Evolutionary conservation across 2,329 filamentous ascomycete genomes (phyloP), one percentile per base, ranked within the genome.

Genomic region (Microcyclospora tardicrescens): DNA sequence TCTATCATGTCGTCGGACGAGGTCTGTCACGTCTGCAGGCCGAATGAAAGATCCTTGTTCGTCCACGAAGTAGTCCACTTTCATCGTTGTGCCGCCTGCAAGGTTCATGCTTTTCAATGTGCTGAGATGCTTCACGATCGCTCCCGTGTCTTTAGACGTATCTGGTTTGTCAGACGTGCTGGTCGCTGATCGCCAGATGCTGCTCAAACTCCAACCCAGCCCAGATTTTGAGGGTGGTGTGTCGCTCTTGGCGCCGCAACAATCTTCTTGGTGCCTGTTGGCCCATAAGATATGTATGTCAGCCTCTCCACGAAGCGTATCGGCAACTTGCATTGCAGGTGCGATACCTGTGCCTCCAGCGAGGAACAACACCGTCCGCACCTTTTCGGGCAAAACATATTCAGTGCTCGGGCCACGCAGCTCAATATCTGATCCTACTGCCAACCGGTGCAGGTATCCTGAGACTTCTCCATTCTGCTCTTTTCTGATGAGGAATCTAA

Each of bases 261-360:
- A 87, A 59, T 86, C 82, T 37, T 78, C 73, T 28, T 72, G 66
- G 40, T 62, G 60, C 38, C 83, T 67, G 57, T 77, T 85, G 13
- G 87, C 86, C 87, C 89, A 98, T 1, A 96, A 62, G 19, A 96
- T 78, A 35, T 75, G 72, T 39, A 94, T 72, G 12, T 47, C 40
- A 47, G 41, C 64, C 54, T 47, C 57, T 48, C 43, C 62, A 10
- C 89, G 60, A 8, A 56, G 15, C 1, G 75, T 73, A 43, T 77
- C 65, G 2, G 79, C 83, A 31, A 81, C 74, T 61, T 96, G 89
- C 59, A 96, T 62, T 6, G 87, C 91, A 0, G 89, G 84, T 12
- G 85, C 86, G 50, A 98, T 82, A 1, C 91, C 89, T 0, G 91
- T 98, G 0, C 91, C 91, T 2, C 87, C 91, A 1, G 87, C 91